Evolutionary conservation across 2,329 filamentous ascomycete species (phyloP).

Genomic region (Beauveria australis): DNA sequence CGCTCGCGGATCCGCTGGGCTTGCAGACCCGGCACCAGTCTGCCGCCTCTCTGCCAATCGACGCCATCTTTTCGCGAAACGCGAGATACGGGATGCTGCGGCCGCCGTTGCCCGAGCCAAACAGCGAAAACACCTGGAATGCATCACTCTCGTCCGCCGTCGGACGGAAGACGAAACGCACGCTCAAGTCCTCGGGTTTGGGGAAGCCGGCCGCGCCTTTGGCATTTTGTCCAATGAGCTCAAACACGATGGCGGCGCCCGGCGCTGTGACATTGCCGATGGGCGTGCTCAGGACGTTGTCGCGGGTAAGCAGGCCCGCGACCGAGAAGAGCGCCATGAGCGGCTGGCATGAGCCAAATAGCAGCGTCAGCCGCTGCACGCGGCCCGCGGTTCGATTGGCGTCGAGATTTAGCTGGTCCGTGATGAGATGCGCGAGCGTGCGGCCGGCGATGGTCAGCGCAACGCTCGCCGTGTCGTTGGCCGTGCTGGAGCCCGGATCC

Average conservation of each 20-base stretch:
- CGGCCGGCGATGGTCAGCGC: constrained; percentile 44
- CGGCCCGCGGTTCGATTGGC: constrained; percentile 32
- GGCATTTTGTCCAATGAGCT: constrained; percentile 38
- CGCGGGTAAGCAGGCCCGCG: constrained; percentile 34
- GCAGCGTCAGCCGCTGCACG: constrained; percentile 34
- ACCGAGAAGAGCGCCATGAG: constrained; percentile 48
- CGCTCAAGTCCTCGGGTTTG: constrained; percentile 31
- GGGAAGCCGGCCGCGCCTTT: constrained; percentile 19
- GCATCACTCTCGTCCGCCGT: constrained; percentile 29
- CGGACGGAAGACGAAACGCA: constrained; percentile 51
- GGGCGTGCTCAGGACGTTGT: constrained; percentile 40
- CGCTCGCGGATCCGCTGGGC: constrained; percentile 16
- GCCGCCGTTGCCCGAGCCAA: constrained; percentile 26
- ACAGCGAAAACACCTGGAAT: constrained; percentile 33
- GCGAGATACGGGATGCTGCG: constrained; percentile 28
- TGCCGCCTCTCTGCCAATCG: constrained; percentile 24
- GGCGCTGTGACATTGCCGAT: constrained; percentile 49
- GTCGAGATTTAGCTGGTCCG: constrained; percentile 33
- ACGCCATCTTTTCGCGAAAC: constrained; percentile 30
- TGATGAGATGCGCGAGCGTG: constrained; percentile 39
- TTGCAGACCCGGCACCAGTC: constrained; percentile 39
- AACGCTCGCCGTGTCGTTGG: constrained; percentile 30
- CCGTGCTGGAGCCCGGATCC: constrained; percentile 27
- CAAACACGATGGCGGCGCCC: constrained; percentile 68
- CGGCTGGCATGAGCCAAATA: constrained; percentile 47